Conservation (phyloP, 108 stramenopile species). For the Nitzschia sp. region DNA sequence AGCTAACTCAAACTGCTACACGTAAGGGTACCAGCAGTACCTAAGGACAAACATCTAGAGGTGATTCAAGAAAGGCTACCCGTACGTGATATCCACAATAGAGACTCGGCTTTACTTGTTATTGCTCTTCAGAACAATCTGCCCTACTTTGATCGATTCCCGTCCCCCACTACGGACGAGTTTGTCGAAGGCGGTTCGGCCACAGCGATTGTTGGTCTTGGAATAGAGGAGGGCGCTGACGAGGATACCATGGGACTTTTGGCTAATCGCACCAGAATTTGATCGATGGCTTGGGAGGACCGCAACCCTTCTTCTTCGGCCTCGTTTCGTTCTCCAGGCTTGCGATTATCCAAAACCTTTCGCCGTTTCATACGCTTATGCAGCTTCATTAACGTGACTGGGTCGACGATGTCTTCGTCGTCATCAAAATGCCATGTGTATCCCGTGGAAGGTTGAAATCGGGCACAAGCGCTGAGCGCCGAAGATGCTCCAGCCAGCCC, state of each 20-base stretch:
- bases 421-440: slow-evolving; percentile 80
- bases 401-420: slow-evolving; percentile 48
- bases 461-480: slow-evolving; percentile 67
- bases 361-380: slow-evolving; percentile 61
- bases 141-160: not conserved
- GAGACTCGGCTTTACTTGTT: too few relatives aligned
- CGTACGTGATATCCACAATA: too few relatives aligned
- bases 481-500: slow-evolving; percentile 73
- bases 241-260: slow-evolving; percentile 40
- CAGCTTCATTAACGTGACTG: slow-evolving; percentile 50
- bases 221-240: not conserved
- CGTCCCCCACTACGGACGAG: slow-evolving; percentile 6
- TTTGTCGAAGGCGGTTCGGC: slow-evolving; percentile 16
- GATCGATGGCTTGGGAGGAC: slow-evolving; percentile 79
- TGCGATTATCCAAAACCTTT: slow-evolving; percentile 70
- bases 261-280: slow-evolving; percentile 75
- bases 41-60: not conserved
- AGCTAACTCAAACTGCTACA: not conserved
- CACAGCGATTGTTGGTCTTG: slow-evolving; percentile 18
- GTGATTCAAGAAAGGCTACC: not conserved
- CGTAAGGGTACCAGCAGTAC: not conserved
- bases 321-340: slow-evolving; percentile 69
- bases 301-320: slow-evolving; percentile 89
- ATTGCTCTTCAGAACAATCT: too few relatives aligned
- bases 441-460: slow-evolving; percentile 77